Base-by-base conservation (phyloP, 1,139 yeast species). In the Pichia sp. region DNA sequence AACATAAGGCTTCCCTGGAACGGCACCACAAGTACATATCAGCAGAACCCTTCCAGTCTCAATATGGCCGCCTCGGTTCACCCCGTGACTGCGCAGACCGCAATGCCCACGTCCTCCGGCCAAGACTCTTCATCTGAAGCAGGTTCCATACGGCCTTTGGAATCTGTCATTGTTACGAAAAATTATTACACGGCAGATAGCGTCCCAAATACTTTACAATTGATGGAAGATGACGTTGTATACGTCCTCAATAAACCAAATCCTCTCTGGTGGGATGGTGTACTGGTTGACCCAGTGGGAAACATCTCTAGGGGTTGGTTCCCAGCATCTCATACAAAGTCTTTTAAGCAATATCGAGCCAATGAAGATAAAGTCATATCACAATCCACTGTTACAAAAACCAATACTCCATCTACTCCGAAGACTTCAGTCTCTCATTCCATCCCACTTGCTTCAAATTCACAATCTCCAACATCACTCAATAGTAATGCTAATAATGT, bases 231-330 rank as follows among this genome's bases (percentile, higher is more conserved):
- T 17, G 78, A 72, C 41, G 64, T 75, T 3, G 50, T 74, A 1
- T 64, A 71, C 43, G 77, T 74, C 17, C 54, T 74, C 12, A 54
- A 68, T 12, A 77, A 75, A 43, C 62, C 72, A 8, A 72, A 69
- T 22, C 54, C 70, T 3, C 81, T 82, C 2, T 82, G 93, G 93
- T 79, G 87, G 85, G 91, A 81, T 53, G 88, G 88, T 4, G 67
- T 78, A 10, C 52, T 67, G 2, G 51, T 71, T 11, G 62, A 57
- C 33, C 56, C 60, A 6, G 54, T 50, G 20, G 72, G 72, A 30
- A 71, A 64, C 13, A 58, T 69, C 10, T 56, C 62, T 13, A 63
- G 88, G 49, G 91, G 91, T 43, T 81, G 91, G 91, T 77, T 81
- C 56, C 87, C 88, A n/a, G 67, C 67, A 37, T 69, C 69, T 35